Conservation (phyloP, 768 basidiomycete species). For the Boletellus ananas region DNA sequence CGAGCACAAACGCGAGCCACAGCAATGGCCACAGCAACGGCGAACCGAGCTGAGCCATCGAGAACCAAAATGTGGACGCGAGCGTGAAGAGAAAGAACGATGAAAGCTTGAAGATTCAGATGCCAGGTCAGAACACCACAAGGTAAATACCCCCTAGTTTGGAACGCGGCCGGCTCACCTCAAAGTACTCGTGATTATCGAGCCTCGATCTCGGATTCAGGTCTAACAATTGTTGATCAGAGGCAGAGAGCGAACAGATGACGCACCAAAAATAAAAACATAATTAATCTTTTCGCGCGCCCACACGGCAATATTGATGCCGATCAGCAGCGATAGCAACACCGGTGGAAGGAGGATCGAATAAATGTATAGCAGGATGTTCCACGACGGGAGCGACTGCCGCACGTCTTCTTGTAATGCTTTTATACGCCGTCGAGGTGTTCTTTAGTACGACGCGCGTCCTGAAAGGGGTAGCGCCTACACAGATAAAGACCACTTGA, state of each 20-base stretch:
- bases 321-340: constrained; percentile 72
- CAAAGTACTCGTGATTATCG: constrained; percentile 76
- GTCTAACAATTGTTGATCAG: constrained; percentile 38
- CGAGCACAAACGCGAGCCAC: constrained; percentile 66
- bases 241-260: neutral
- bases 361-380: constrained; percentile 74
- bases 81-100: constrained; percentile 69
- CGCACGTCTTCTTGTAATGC: constrained; percentile 53
- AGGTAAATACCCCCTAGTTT: too few species aligned
- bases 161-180: constrained; percentile 34
- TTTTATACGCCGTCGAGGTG: constrained; percentile 21
- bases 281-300: constrained; percentile 80
- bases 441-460: neutral
- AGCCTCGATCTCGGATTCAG: constrained; percentile 66
- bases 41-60: constrained; percentile 63
- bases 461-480: constrained; percentile 1
- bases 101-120: constrained; percentile 53
- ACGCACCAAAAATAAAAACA: constrained; percentile 78
- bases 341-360: constrained; percentile 69
- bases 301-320: constrained; percentile 80
- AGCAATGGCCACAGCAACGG: constrained; percentile 77
- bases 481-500: constrained; percentile 61
- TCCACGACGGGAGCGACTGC: constrained; percentile 60
- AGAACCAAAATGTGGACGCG: constrained; percentile 79
- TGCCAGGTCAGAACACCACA: constrained; percentile 3